A percentile compares a stretch with the other conserved stretches of the same genome.
phyloP scores from a whole-genome alignment of 179 eudicot genomes.

The Pouteria campechiana region DNA sequence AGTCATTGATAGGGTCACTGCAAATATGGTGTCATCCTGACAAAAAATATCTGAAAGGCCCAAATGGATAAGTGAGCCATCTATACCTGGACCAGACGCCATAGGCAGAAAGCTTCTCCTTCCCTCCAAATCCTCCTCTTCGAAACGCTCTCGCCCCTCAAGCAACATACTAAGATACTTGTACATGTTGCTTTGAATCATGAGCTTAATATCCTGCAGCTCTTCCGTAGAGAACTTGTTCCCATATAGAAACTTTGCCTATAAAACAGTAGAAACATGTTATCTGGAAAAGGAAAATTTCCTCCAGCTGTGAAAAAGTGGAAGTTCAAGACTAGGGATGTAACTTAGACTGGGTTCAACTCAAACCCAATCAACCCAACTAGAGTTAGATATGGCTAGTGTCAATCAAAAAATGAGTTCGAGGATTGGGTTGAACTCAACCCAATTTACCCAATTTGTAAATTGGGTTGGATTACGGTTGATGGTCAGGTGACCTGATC shows the following conservation, averaged over 20 bases:
- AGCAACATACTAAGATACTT: conserved; percentile 53
- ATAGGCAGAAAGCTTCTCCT: conserved; percentile 11
- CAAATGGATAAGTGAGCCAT: too few relatives aligned
- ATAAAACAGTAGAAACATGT: conserved; percentile 5
- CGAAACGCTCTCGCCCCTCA: conserved; percentile 64
- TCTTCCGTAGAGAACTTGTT: conserved; percentile 55
- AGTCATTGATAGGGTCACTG: too few relatives aligned
- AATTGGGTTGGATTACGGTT: too few relatives aligned
- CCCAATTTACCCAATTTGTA: too few relatives aligned
- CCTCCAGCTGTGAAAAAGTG: neutral
- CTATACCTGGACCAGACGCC: conserved; percentile 18
- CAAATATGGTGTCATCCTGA: too few relatives aligned
- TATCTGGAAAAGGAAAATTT: neutral
- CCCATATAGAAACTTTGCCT: conserved; percentile 59
- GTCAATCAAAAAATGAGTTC: too few relatives aligned
- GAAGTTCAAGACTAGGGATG: neutral
- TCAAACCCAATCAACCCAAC: too few relatives aligned
- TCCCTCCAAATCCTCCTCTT: conserved; percentile 42
- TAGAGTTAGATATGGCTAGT: too few relatives aligned
- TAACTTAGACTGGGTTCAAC: too few relatives aligned
- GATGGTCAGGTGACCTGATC: too few relatives aligned
- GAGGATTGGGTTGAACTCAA: too few relatives aligned
- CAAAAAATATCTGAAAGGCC: too few relatives aligned
- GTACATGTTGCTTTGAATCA: conserved; percentile 68
- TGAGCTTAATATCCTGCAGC: conserved; percentile 46